Evolutionary conservation across 441 rosid genomes (phyloP), one percentile per base, ranked within the genome.

Genomic region (Populus tomentosa): DNA sequence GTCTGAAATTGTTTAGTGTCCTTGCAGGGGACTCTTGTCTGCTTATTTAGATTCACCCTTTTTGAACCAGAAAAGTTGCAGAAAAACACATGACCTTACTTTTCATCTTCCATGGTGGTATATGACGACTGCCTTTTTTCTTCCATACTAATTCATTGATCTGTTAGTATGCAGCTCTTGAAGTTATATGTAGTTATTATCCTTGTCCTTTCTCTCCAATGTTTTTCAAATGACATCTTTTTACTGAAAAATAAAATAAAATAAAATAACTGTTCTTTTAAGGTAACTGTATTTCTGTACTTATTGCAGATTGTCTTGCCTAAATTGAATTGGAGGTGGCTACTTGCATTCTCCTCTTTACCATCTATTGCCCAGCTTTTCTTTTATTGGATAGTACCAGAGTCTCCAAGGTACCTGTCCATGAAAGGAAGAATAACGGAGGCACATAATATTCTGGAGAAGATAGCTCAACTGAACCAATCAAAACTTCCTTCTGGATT

Each of bases 251-350:
- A 26, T 26, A 26, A 26, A 26, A 26, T 26, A 30, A 30, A n/a
- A n/a, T n/a, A n/a, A n/a, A n/a, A n/a, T n/a, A n/a, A n/a, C n/a
- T n/a, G n/a, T n/a, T n/a, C 6, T 56, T 23, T 56, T 2, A 56
- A 56, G 21, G 4, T 56, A 56, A 56, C 4, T 5, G 9, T 56
- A 56, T 6, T 2, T 20, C 67, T 23, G 32, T 65, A 40, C 53
- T 80, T 77, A 14, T 81, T 87, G 80, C 90, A 92, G 94, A 77
- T 90, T 83, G 86, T 92, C 81, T 88, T 92, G 93, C 94, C 95
- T 42, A 86, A 70, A 63, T 76, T 92, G 83, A 89, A 87, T 77
- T 94, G 95, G 97, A 86, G 97, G 80, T 94, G 95, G 97, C 81
- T 94, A 80, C 91, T 94, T 72, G 93, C 84, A 56, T n/a, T 90